These are phyloP conservation scores for Collariella sp. DNA, from an alignment of 495 filamentous ascomycete genomes.

Conservation along the genomic window DNA sequence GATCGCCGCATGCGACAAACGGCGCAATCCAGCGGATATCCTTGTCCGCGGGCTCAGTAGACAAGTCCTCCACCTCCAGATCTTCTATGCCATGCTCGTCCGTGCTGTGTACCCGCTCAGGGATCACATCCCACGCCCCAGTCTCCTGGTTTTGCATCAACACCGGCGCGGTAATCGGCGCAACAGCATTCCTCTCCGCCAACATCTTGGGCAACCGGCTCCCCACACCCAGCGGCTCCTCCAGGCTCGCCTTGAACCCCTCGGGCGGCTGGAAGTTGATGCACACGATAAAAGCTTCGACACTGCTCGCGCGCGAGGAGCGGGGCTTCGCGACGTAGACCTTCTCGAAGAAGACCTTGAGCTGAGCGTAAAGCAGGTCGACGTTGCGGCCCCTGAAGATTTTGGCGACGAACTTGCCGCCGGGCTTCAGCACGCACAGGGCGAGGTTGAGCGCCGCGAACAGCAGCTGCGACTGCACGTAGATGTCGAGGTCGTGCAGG, in stretches of 20 bases:
- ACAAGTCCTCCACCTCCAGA: conserved; percentile 43
- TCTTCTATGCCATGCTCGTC: conserved; percentile 54
- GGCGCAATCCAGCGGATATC: conserved; percentile 75
- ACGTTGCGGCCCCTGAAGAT: conserved; percentile 93
- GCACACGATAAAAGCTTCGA: conserved; percentile 95
- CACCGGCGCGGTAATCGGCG: conserved; percentile 31
- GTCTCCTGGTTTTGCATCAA: conserved; percentile 33
- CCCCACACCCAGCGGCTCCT: conserved; percentile 55
- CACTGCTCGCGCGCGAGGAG: conserved; percentile 83
- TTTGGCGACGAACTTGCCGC: conserved; percentile 95
- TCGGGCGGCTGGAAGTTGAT: conserved; percentile 64
- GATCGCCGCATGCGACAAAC: conserved; percentile 91
- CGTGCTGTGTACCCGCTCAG: conserved; percentile 12
- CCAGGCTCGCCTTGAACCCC: conserved; percentile 57
- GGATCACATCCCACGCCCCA: conserved; percentile 33
- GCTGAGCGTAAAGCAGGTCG: conserved; percentile 82
- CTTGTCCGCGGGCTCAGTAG: conserved; percentile 32
- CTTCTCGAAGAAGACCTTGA: conserved; percentile 78
- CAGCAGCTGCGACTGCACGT: conserved; percentile 90
- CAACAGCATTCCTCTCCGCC: conserved; percentile 22
- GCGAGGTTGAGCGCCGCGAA: conserved; percentile 90
- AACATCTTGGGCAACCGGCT: conserved; percentile 42
- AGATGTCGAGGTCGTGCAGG: conserved; percentile 93
- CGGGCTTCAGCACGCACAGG: conserved; percentile 79
- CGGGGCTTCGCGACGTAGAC: conserved; percentile 90